Evolutionary conservation across 2,329 filamentous ascomycete species (phyloP).

Genomic region (Trichoderma lentiforme): DNA sequence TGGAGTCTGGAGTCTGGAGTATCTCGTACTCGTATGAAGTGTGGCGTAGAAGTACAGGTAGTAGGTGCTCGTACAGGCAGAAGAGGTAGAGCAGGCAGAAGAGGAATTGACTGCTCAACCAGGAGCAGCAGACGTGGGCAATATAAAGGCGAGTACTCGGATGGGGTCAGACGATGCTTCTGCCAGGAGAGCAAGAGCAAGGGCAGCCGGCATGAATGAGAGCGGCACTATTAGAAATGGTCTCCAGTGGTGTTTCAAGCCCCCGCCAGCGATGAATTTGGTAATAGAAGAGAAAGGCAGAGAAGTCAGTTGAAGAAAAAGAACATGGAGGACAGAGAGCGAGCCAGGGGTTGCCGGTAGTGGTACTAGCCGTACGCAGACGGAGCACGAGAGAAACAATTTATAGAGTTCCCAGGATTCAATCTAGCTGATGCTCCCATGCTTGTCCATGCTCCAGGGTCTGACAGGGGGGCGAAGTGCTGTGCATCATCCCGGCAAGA

Average conservation of each 20-base stretch:
- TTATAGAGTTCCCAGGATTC: neutral
- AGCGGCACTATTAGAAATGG: neutral
- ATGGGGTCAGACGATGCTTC: neutral
- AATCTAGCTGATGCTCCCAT: conserved; percentile 3
- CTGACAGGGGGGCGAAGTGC: conserved; percentile 7
- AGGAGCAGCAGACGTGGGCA: conserved; percentile 1
- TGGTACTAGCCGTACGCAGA: neutral
- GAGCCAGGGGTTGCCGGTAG: conserved; percentile 3
- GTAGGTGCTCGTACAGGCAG: neutral
- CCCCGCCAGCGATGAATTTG: neutral
- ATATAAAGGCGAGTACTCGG: neutral
- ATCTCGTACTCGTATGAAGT: neutral
- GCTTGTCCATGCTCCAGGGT: neutral
- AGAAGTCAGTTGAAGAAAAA: neutral
- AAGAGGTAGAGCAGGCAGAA: neutral
- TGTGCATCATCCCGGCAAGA: conserved; percentile 11
- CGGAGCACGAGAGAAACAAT: conserved; percentile 7
- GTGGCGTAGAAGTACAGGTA: neutral
- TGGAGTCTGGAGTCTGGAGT: neutral
- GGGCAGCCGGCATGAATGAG: neutral
- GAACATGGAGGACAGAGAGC: neutral
- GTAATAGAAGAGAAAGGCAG: neutral
- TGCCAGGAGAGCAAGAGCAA: neutral
- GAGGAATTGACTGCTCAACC: neutral
- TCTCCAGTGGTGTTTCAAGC: neutral